These are phyloP conservation scores for Lathyrus aphaca DNA, from an alignment of 306 rosid genomes.

Conservation along the genomic window DNA sequence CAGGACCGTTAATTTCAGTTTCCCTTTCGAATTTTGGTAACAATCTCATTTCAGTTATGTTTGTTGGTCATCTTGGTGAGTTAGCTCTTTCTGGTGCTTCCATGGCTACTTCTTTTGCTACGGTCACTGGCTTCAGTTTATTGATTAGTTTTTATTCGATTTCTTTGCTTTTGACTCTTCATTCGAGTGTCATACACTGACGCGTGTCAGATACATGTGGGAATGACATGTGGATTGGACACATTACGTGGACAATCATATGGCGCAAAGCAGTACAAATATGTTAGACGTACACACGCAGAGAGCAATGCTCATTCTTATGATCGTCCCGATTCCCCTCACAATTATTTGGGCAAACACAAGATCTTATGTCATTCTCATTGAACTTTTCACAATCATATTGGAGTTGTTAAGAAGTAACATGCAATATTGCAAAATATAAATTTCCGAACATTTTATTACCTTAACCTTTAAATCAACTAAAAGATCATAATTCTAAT, in stretches of 20 bases:
- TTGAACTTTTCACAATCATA: too few species aligned
- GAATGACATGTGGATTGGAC: slow-evolving; percentile 79
- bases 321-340: slow-evolving; percentile 53
- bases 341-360: slow-evolving; percentile 64
- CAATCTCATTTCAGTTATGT: slow-evolving; percentile 69
- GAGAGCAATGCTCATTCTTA: slow-evolving; percentile 64
- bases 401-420: too few species aligned
- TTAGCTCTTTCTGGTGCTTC: slow-evolving; percentile 74
- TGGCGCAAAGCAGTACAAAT: slow-evolving; percentile 70
- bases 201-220: slow-evolving; percentile 39
- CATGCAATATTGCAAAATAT: too few species aligned
- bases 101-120: slow-evolving; percentile 74
- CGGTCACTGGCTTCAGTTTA: slow-evolving; percentile 78
- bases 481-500: too few species aligned
- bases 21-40: slow-evolving; percentile 49
- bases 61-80: slow-evolving; percentile 79
- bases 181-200: too few species aligned
- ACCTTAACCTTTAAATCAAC: too few species aligned
- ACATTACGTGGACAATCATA: slow-evolving; percentile 74
- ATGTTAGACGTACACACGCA: slow-evolving; percentile 74
- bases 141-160: slow-evolving; percentile 50
- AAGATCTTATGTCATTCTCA: slow-evolving; percentile 46
- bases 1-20: slow-evolving; percentile 69
- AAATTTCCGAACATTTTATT: too few species aligned
- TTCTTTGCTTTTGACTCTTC: not conserved